These are phyloP conservation scores for Metschnikowia kunwiensis DNA, from an alignment of 805 yeast genomes.

Conservation along the genomic window DNA sequence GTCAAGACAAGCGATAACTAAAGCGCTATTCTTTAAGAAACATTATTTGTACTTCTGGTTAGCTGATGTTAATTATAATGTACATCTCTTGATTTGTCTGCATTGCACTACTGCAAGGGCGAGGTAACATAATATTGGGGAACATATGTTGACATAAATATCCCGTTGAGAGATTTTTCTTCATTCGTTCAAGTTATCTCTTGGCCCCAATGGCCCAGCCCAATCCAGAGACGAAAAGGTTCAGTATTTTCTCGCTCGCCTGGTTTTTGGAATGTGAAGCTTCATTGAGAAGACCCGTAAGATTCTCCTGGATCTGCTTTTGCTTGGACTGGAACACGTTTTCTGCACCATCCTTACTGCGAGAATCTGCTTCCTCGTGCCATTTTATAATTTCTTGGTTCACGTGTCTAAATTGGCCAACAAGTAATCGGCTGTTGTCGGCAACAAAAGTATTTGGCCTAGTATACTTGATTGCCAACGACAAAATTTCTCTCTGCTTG, in stretches of 20 bases:
- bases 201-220: constrained; percentile 66
- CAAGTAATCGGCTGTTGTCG: constrained; percentile 52
- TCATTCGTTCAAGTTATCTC: too few species aligned
- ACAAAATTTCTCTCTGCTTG: constrained; percentile 53
- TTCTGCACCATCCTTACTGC: constrained; percentile 13
- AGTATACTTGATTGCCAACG: constrained; percentile 45
- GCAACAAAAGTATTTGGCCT: constrained; percentile 40
- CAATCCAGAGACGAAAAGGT: constrained; percentile 50
- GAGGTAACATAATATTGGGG: too few species aligned
- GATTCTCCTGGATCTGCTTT: constrained; percentile 19
- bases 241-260: constrained; percentile 47
- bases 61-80: too few species aligned
- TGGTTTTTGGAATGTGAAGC: constrained; percentile 28
- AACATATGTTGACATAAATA: too few species aligned
- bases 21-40: too few species aligned
- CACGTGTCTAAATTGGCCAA: constrained; percentile 61
- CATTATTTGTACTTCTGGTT: too few species aligned
- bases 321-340: constrained; percentile 16
- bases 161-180: too few species aligned
- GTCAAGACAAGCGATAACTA: too few species aligned
- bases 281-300: constrained; percentile 29
- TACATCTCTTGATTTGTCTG: too few species aligned
- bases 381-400: constrained; percentile 34
- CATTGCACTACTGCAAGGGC: too few species aligned
- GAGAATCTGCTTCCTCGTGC: constrained; percentile 15